phyloP scores from a whole-genome alignment of 1,284 basidiomycete genomes.

The Ganoderma multipileum region DNA sequence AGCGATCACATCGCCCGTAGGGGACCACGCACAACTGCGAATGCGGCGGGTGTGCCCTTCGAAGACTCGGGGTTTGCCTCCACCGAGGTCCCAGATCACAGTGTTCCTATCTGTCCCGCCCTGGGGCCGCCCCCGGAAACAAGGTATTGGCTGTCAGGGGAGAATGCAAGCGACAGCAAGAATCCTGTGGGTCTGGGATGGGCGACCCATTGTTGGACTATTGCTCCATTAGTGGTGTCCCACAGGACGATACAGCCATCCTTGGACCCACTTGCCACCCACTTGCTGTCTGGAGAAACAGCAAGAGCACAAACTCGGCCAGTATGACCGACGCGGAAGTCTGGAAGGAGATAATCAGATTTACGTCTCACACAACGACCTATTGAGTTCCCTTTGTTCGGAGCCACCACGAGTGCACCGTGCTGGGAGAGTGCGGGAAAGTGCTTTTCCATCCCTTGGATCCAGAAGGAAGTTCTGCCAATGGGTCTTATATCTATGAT shows the following conservation, averaged over 20 bases:
- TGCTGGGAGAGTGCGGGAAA: not conserved
- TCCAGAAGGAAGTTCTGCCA: not conserved
- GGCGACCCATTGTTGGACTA: slow-evolving; percentile 15
- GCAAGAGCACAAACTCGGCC: slow-evolving; percentile 20
- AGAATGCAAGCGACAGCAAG: slow-evolving; percentile 33
- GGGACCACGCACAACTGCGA: slow-evolving; percentile 29
- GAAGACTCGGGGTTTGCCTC: slow-evolving; percentile 10
- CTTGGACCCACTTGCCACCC: slow-evolving; percentile 28
- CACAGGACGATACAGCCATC: slow-evolving; percentile 26
- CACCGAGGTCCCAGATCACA: slow-evolving; percentile 28
- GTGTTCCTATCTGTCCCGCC: slow-evolving; percentile 25
- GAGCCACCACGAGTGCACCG: not conserved
- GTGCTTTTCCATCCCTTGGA: not conserved
- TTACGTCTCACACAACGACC: not conserved
- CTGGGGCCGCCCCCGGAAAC: slow-evolving; percentile 32
- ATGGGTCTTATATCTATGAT: not conserved
- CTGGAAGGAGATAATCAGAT: not conserved
- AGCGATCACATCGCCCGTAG: slow-evolving; percentile 25
- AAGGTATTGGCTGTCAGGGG: slow-evolving; percentile 30
- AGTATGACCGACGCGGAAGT: slow-evolving; percentile 4
- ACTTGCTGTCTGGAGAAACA: slow-evolving; percentile 29
- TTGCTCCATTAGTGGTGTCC: slow-evolving; percentile 7
- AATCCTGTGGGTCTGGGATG: slow-evolving; percentile 6
- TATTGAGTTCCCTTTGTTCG: not conserved
- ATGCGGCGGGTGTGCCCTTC: slow-evolving; percentile 27